These are phyloP conservation scores for Zygosaccharomyces sapae DNA, from an alignment of 1,139 yeast genomes.

Conservation along the genomic window DNA sequence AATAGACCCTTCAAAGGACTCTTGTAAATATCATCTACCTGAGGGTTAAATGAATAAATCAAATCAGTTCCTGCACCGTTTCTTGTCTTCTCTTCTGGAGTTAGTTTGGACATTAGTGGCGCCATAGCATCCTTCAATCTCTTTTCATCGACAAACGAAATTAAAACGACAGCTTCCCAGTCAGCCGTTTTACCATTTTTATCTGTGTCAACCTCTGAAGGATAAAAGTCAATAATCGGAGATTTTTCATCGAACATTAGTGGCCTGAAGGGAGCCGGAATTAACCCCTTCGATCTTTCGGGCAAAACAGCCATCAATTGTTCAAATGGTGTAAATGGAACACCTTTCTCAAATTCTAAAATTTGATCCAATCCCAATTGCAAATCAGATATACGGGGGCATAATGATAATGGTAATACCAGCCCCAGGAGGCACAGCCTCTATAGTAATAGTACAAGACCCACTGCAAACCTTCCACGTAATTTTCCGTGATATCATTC, in stretches of 20 bases:
- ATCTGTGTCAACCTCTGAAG: constrained; percentile 82
- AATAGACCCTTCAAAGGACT: constrained; percentile 80
- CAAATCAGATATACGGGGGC: constrained; percentile 86
- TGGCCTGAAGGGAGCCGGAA: constrained; percentile 74
- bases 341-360: constrained; percentile 62
- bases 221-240: constrained; percentile 88
- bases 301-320: constrained; percentile 98
- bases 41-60: constrained; percentile 71
- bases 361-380: constrained; percentile 60
- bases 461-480: constrained; percentile 94
- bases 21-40: constrained; percentile 60
- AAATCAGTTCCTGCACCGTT: constrained; percentile 71
- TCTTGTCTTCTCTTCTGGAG: constrained; percentile 66
- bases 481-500: constrained; percentile 66
- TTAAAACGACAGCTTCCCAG: constrained; percentile 98
- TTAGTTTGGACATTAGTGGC: constrained; percentile 56
- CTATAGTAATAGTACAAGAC: constrained; percentile 83
- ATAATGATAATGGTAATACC: constrained; percentile 87
- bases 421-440: constrained; percentile 92
- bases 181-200: constrained; percentile 91
- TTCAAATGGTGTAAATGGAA: constrained; percentile 88
- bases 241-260: constrained; percentile 87
- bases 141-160: constrained; percentile 85
- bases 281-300: constrained; percentile 75
- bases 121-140: constrained; percentile 68